Percentiles rank a stretch among this genome's conserved stretches.
Conservation (phyloP, 1,284 basidiomycete species). For the Vanrija sp. region DNA sequence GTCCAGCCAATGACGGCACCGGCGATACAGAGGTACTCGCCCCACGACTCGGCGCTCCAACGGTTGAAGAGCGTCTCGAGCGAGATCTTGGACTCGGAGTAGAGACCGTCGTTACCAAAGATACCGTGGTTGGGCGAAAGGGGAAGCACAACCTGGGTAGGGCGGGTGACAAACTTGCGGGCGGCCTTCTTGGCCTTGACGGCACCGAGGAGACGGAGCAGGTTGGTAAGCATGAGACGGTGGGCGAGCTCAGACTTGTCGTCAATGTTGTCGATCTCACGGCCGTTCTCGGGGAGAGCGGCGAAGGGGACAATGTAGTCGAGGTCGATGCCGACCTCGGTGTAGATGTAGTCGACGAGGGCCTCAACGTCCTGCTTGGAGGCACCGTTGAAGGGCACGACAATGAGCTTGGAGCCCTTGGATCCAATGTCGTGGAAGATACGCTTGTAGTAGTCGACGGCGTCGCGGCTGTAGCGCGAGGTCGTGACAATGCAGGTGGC, state of each 20-base stretch:
- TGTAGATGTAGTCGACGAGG: slow-evolving; percentile 96
- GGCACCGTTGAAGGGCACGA: slow-evolving; percentile 94
- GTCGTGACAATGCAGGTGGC: slow-evolving; percentile 96
- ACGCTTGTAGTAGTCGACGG: slow-evolving; percentile 96
- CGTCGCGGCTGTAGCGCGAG: slow-evolving; percentile 86
- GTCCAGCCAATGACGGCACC: slow-evolving; percentile 99
- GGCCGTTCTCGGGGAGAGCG: slow-evolving; percentile 95
- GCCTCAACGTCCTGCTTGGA: slow-evolving; percentile 98
- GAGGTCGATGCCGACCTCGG: slow-evolving; percentile 86
- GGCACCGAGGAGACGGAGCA: slow-evolving; percentile 89
- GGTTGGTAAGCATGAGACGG: slow-evolving; percentile 89
- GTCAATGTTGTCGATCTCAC: slow-evolving; percentile 94
- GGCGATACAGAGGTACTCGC: slow-evolving; percentile 94
- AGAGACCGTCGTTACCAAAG: slow-evolving; percentile 96
- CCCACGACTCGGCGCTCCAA: slow-evolving; percentile 98
- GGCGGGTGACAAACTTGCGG: slow-evolving; percentile 91
- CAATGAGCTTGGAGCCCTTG: slow-evolving; percentile 89
- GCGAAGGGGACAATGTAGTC: slow-evolving; percentile 99
- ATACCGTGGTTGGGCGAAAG: slow-evolving; percentile 96
- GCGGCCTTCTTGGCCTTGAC: slow-evolving; percentile 98
- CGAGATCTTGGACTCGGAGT: slow-evolving; percentile 97
- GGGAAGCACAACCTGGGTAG: slow-evolving; percentile 95
- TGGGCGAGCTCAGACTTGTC: slow-evolving; percentile 98
- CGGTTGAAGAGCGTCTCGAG: slow-evolving; percentile 97
- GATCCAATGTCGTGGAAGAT: slow-evolving; percentile 96